Evolutionary conservation across 148 eudicot genomes (phyloP).

Genomic region (Fagopyrum tataricum): DNA sequence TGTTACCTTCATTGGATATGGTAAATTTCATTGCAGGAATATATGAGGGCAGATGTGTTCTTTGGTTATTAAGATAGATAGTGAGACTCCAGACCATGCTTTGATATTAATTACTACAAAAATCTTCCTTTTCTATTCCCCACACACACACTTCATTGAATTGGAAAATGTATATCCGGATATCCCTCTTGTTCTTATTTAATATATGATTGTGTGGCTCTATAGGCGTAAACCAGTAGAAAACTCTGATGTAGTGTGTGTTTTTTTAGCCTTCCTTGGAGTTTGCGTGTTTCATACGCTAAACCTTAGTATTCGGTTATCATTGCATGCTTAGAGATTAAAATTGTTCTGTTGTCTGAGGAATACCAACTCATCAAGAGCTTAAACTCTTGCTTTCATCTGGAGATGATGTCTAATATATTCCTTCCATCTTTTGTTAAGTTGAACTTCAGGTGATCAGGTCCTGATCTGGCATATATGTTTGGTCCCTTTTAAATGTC

Average conservation of each 20-base stretch:
- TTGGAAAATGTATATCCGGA: no score
- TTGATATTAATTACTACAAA: neutral
- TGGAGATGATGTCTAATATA: neutral
- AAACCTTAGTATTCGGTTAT: neutral
- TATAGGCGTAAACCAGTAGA: neutral
- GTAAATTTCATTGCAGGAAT: neutral
- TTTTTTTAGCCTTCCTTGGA: neutral
- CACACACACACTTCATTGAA: neutral
- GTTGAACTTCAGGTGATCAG: neutral
- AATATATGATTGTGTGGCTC: neutral
- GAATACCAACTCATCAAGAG: neutral
- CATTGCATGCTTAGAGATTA: neutral
- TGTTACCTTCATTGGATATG: neutral
- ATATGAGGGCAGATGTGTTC: neutral
- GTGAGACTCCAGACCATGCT: neutral
- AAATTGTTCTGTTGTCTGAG: neutral
- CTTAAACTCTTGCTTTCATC: neutral
- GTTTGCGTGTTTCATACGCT: neutral
- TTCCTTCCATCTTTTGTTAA: neutral
- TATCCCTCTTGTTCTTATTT: neutral
- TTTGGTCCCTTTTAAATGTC: neutral
- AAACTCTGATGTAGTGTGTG: neutral
- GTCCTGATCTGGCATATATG: neutral
- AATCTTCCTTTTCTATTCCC: neutral
- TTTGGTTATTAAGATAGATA: neutral